Conservation (phyloP, 2,329 filamentous ascomycete genomes). For the Xylaria sp. region DNA sequence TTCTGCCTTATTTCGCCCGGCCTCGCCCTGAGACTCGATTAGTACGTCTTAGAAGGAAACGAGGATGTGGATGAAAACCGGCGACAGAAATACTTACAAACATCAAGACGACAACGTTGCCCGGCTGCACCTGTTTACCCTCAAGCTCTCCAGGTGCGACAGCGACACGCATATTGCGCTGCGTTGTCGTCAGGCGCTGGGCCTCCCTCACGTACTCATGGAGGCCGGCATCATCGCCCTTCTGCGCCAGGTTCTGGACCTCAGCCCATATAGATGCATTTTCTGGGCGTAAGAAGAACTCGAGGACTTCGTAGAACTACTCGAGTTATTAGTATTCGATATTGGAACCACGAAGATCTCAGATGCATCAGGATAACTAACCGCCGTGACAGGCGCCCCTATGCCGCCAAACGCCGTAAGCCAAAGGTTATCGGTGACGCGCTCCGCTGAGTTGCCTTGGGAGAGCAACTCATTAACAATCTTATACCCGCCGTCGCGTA, state of each 20-base stretch:
- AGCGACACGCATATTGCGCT: slow-evolving; percentile 53
- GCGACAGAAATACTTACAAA: slow-evolving; percentile 48
- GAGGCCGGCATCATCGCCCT: slow-evolving; percentile 49
- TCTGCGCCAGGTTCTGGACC: slow-evolving; percentile 53
- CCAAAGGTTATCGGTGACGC: slow-evolving; percentile 52
- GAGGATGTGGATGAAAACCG: background rate
- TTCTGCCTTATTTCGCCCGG: slow-evolving; percentile 52
- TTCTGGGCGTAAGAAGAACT: slow-evolving; percentile 54
- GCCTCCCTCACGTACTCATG: slow-evolving; percentile 54
- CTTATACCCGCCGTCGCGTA: slow-evolving; percentile 53
- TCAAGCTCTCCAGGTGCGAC: slow-evolving; percentile 50
- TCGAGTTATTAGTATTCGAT: slow-evolving; percentile 10
- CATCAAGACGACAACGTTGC: slow-evolving; percentile 53
- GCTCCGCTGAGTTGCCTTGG: slow-evolving; percentile 48
- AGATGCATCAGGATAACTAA: slow-evolving; percentile 39
- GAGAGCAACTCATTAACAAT: slow-evolving; percentile 52
- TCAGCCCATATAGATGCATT: slow-evolving; percentile 56
- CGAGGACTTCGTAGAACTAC: slow-evolving; percentile 57
- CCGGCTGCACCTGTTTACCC: slow-evolving; percentile 53
- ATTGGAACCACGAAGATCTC: background rate
- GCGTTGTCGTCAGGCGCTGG: slow-evolving; percentile 53
- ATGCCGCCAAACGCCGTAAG: slow-evolving; percentile 54
- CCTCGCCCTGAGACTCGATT: slow-evolving; percentile 47
- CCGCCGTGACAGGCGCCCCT: slow-evolving; percentile 52
- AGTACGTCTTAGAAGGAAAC: slow-evolving; percentile 29